phyloP scores from a whole-genome alignment of 116 monocot species.

The Iris pallida region DNA sequence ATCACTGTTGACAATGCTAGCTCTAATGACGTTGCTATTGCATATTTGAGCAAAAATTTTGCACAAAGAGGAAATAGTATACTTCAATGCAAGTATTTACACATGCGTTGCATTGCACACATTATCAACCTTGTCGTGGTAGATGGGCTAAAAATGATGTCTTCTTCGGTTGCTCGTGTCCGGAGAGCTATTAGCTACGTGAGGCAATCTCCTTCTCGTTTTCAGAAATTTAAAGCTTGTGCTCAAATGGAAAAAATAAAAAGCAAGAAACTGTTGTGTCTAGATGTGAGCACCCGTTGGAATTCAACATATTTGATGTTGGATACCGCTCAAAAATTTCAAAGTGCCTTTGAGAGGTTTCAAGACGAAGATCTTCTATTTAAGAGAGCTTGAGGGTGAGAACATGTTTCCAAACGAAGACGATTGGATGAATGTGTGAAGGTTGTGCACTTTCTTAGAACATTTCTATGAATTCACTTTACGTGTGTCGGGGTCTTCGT shows the following conservation, averaged over 20 bases:
- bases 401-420: too few species aligned
- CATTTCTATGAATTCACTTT: too few species aligned
- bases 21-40: neutral
- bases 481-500: too few species aligned
- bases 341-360: neutral
- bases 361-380: neutral
- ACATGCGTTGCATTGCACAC: neutral
- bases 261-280: too few species aligned
- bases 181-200: neutral
- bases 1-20: conserved; percentile 1
- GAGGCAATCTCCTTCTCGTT: neutral
- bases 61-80: too few species aligned
- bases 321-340: neutral
- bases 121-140: neutral
- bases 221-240: neutral
- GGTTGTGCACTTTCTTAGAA: too few species aligned
- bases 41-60: neutral
- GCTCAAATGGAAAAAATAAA: too few species aligned
- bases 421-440: too few species aligned
- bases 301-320: conserved; percentile 1
- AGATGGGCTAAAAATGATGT: neutral
- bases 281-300: neutral
- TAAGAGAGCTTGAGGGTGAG: too few species aligned
- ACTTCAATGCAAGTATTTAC: neutral
- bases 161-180: neutral